Conservation (phyloP, 352 stramenopile genomes). For the Globisporangium takayamanum region DNA sequence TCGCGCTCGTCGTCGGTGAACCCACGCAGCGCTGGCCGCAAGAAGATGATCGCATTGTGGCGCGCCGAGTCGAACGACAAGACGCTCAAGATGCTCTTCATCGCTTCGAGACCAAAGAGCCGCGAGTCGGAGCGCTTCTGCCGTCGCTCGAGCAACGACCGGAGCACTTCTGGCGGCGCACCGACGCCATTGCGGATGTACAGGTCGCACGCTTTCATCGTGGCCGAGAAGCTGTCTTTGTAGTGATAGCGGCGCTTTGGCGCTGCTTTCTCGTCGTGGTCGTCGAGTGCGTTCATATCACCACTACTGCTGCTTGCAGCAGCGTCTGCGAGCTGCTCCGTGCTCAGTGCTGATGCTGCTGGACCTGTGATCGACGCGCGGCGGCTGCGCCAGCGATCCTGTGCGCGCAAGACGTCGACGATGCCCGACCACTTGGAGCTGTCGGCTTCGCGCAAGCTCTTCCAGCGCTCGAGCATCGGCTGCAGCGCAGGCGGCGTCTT, state of each 20-base stretch:
- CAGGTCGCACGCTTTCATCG: conserved; percentile 81
- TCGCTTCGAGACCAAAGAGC: conserved; percentile 74
- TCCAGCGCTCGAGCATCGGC: conserved; percentile 84
- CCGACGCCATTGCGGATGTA: conserved; percentile 83
- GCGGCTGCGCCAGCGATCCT: conserved; percentile 45
- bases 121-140: conserved; percentile 67
- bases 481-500: conserved; percentile 78
- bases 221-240: conserved; percentile 62
- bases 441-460: conserved; percentile 63
- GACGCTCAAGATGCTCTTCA: conserved; percentile 63
- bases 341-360: background rate
- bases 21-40: conserved; percentile 75
- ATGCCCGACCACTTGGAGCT: conserved; percentile 84
- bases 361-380: conserved; percentile 36
- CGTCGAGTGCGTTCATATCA: conserved; percentile 1
- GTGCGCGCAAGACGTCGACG: conserved; percentile 73
- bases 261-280: conserved; percentile 21
- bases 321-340: conserved; percentile 2
- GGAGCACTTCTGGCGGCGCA: conserved; percentile 71
- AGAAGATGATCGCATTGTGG: conserved; percentile 73
- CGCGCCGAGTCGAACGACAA: conserved; percentile 74
- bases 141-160: conserved; percentile 61
- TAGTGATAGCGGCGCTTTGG: conserved; percentile 32
- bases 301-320: no score
- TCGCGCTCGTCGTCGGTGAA: conserved; percentile 85